These are phyloP conservation scores for Fusarium nodosum DNA, from an alignment of 2,329 filamentous ascomycete genomes.

Conservation along the genomic window DNA sequence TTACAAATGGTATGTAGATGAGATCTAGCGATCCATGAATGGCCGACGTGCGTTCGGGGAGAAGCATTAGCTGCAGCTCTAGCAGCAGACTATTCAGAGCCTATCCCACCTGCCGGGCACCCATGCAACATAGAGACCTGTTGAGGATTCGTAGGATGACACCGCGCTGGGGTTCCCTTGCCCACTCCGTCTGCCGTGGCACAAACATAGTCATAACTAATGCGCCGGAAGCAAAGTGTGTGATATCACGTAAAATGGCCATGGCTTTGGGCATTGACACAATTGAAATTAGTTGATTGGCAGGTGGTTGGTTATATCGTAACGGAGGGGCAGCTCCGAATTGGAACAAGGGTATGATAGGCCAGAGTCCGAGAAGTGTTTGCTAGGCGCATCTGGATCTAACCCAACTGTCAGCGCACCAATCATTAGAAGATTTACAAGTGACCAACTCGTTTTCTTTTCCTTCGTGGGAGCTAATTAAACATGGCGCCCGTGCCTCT, in stretches of 20 bases:
- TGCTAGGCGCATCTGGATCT: slow-evolving; percentile 41
- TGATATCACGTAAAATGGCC: slow-evolving; percentile 19
- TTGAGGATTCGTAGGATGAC: slow-evolving; percentile 11
- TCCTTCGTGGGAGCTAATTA: slow-evolving; percentile 39
- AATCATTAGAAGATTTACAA: slow-evolving; percentile 28
- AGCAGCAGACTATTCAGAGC: slow-evolving; percentile 18
- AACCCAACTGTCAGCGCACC: slow-evolving; percentile 44
- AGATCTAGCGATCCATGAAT: slow-evolving; percentile 33
- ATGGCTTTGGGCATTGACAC: slow-evolving; percentile 23
- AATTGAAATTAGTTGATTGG: slow-evolving; percentile 18
- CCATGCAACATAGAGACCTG: slow-evolving; percentile 8
- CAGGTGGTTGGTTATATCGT: slow-evolving; percentile 26
- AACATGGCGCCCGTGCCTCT: slow-evolving; percentile 14
- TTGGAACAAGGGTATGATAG: slow-evolving; percentile 28
- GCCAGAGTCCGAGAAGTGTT: slow-evolving; percentile 27
- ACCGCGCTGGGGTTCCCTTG: slow-evolving; percentile 14
- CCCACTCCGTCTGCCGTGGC: slow-evolving; percentile 7
- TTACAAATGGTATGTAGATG: slow-evolving; percentile 32
- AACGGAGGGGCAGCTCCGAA: slow-evolving; percentile 29
- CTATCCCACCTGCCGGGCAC: slow-evolving; percentile 15
- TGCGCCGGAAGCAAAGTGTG: slow-evolving; percentile 20
- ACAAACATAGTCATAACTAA: slow-evolving; percentile 19
- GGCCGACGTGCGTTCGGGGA: slow-evolving; percentile 25
- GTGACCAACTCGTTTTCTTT: slow-evolving; percentile 43
- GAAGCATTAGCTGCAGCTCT: slow-evolving; percentile 32